Evolutionary conservation across 805 yeast species (phyloP).

Genomic region (Candida oleophila): DNA sequence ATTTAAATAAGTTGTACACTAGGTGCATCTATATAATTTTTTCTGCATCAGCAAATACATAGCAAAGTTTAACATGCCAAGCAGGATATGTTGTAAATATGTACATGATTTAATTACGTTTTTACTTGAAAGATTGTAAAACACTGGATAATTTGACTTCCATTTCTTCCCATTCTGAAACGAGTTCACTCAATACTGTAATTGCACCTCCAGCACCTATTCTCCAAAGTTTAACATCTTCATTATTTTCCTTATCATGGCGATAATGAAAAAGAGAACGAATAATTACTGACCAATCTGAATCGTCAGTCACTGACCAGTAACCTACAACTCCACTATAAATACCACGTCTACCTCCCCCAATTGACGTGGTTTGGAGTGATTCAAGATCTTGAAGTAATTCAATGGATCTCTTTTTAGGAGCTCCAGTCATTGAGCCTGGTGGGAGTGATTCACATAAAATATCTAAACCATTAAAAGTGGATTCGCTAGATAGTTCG

Average conservation of each 20-base stretch:
- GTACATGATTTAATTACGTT: not conserved
- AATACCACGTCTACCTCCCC: conserved; percentile 65
- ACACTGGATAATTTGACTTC: conserved; percentile 75
- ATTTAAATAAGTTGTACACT: not conserved
- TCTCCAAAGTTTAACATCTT: conserved; percentile 52
- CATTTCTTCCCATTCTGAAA: conserved; percentile 94
- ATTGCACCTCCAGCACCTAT: conserved; percentile 99
- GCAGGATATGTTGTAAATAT: not conserved
- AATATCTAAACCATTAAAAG: conserved; percentile 72
- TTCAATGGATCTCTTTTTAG: conserved; percentile 90
- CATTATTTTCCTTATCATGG: conserved; percentile 40
- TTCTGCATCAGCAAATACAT: not conserved
- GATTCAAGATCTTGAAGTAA: conserved; percentile 61
- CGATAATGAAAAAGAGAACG: conserved; percentile 74
- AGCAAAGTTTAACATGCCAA: not conserved
- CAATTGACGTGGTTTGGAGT: conserved; percentile 27
- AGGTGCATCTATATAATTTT: not conserved
- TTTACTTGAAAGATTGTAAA: conserved; percentile 58
- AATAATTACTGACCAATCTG: conserved; percentile 96
- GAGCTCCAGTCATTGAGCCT: conserved; percentile 99
- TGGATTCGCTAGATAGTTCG: conserved; percentile 26
- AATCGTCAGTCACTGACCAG: conserved; percentile 83
- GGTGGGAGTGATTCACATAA: conserved; percentile 85
- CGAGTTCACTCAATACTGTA: conserved; percentile 79
- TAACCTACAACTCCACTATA: conserved; percentile 96